Base-by-base conservation (phyloP, 176 grass and related monocot genomes). In the Cocos nucifera region DNA sequence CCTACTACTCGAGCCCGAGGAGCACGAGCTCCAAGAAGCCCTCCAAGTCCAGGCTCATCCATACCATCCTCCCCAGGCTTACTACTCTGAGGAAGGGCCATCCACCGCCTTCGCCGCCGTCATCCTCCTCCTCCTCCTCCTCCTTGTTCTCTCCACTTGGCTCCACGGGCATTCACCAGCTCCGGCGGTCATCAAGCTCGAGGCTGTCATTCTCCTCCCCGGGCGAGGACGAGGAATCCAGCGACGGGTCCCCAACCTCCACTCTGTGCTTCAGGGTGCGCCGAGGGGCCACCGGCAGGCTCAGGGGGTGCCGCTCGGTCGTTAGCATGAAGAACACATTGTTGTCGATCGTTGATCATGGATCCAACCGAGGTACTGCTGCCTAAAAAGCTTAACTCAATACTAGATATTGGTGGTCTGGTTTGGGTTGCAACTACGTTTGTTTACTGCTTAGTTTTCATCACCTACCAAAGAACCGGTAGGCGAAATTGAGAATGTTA, bases 1-100 rank as follows among this genome's bases (percentile, higher is more conserved):
- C 87, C 2, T 88, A 85, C 69, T 65, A 78, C 59, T 23, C 56
- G 55, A 57, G 62, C 19, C 28, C 28, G n/a, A 17, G 17, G 53
- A 57, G 53, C 53, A 39, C 39, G 19, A 22, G 6, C 25, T 29
- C 52, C 67, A 69, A 58, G 72, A 68, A 54, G 70, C 67, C 73
- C 63, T 39, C 67, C 55, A 78, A 81, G 67, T n/a, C 56, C 50
- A 61, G 67, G 12, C 69, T 85, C 81, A 58, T 89, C 71, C 66
- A 72, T 23, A 50, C 74, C 15, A 53, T 85, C 4, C 75, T 89
- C 51, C 86, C 75, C 58, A 61, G 30, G 39, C 64, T 85, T 18
- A 18, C 52, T n/a, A 16, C 48, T 6, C 26, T 59, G 57, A 64
- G 59, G 58, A 78, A 32, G 72, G 53, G 65, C 5, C 23, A 49